A percentile compares a stretch with the other conserved stretches of the same genome.
Conservation (phyloP, 305 asterid genomes). For the Caryopteris hybrid region DNA sequence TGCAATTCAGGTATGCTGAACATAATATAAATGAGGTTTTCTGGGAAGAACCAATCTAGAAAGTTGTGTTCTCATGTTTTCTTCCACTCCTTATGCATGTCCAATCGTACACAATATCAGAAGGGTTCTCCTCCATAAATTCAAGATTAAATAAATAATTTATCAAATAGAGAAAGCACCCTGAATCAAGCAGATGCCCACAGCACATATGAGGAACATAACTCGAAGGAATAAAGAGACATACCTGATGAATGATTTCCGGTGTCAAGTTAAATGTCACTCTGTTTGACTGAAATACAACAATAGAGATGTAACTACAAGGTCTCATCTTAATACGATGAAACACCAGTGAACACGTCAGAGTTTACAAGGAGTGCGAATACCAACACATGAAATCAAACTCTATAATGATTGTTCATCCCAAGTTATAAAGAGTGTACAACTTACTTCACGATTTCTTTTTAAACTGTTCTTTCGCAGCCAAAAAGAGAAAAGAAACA, state of each 20-base stretch:
- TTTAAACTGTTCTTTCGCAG: background rate
- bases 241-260: constrained; percentile 96
- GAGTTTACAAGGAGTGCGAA: background rate
- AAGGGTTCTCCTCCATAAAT: background rate
- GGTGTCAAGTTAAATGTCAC: constrained; percentile 96
- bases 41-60: background rate
- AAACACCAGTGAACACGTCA: constrained; percentile 13
- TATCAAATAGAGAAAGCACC: constrained; percentile 9
- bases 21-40: constrained; percentile 1
- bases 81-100: constrained; percentile 6
- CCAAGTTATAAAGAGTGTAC: background rate
- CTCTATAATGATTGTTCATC: background rate
- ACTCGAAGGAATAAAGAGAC: constrained; percentile 19
- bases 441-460: background rate
- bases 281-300: constrained; percentile 73
- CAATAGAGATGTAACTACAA: constrained; percentile 22
- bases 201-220: constrained; percentile 3
- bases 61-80: constrained; percentile 8
- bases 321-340: constrained; percentile 13
- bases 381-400: constrained; percentile 9
- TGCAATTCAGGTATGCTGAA: constrained; percentile 2
- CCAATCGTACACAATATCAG: background rate
- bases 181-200: background rate
- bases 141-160: constrained; percentile 1
- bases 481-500: background rate